Base-by-base conservation (phyloP, 306 rosid species). In the Chamaecrista fasciculata region DNA sequence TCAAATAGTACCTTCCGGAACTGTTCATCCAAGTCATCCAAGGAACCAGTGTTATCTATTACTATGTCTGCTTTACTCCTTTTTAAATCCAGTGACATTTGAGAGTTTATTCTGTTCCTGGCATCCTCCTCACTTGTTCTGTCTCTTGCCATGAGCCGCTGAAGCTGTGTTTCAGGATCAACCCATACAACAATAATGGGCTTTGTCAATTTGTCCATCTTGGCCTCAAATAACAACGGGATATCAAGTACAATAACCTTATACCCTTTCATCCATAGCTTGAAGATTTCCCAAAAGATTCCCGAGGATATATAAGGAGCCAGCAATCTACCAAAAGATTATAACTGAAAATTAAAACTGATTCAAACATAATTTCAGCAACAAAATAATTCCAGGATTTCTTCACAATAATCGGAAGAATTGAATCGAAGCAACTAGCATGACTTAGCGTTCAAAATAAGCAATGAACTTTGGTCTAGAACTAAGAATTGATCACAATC, bases 151-250 rank as follows among this genome's bases (percentile, higher is more conserved):
- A 84, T 52, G 47, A 94, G 96, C 49, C 91, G 81, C 18, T 15
- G 79, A 44, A 84, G 84, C 77, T 94, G 97, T 2, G 91, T 91
- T 48, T 85, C 89, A 19, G 92, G 88, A 80, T 87, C 92, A 73
- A 91, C 91, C 96, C 96, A 95, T 4, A 91, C 96, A 47, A 91
- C 96, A 39, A 84, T 71, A 67, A 84, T 73, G 31, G 97, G 97
- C 44, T 91, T 91, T n/a, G 99, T 87, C 84, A 89, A 85, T 68
- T 25, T 85, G 74, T 87, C 95, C 81, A 91, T 86, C 82, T 82
- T 89, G 67, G 88, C 96, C 78, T 95, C 95, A 10, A 94, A 89
- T 71, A 94, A 79, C 60, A 90, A 71, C 28, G 97, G 99, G 72
- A 89, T 65, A 47, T 95, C 95, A 26, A 95, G 92, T 42, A 91